Base-by-base conservation (phyloP, 306 rosid species). In the Macrotyloma uniflorum region DNA sequence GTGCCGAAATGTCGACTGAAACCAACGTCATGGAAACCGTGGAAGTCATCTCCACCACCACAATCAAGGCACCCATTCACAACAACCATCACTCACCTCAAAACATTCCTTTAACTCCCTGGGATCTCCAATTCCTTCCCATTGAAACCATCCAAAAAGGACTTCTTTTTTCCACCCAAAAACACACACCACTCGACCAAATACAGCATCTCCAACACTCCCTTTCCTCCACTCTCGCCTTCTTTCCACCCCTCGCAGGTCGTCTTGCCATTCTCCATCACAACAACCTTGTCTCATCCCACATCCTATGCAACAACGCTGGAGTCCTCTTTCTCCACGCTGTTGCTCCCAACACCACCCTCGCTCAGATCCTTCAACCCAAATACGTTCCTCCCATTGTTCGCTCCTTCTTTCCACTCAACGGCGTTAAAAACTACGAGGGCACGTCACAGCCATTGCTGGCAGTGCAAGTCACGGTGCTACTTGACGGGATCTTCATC, bases 391-490 rank as follows among this genome's bases (percentile, higher is more conserved):
- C 87, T 13, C 18, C 46, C 4, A 50, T 88, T 19, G 75, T 88
- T 0, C 35, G 40, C 74, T 83, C 84, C 10, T 85, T 88, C 78
- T 83, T 85, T n/a, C 67, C 63, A 4, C 62, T 80, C 11, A 83
- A 80, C 23, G 70, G 76, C 3, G 72, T 63, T 19, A 13, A 23
- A 43, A 81, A 78, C 67, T 43, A 72, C 22, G 23, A 79, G 16
- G 85, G 76, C 10, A 49, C 74, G 0, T 77, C 86, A 3, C 46
- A 62, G 14, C 84, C 91, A 0, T 42, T 88, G 50, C 70, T 88
- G 14, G 89, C 83, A 1, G 77, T 85, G 1, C 90, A 89, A 59
- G 87, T 86, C 4, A 89, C 87, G 0, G 86, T 86, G 87, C 51
- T 88, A 0, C n/a, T 53, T 20, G 90, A 88, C 53, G 88, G 86